Conservation (phyloP, 352 stramenopile genomes). For the Phytophthora hybrid region DNA sequence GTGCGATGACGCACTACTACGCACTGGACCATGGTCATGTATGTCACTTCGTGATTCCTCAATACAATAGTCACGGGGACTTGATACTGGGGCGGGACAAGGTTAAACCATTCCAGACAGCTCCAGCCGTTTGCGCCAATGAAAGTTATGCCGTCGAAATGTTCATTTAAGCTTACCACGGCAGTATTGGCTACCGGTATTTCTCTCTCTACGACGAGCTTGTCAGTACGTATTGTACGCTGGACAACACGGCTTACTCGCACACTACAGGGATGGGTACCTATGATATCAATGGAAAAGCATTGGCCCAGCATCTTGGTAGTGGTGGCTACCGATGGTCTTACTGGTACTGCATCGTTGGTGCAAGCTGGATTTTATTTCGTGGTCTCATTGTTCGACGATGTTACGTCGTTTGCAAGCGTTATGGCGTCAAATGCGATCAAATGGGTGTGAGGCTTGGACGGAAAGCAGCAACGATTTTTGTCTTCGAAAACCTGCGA, state of each 20-base stretch:
- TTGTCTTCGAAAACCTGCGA: constrained; percentile 11
- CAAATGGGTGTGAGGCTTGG: background rate
- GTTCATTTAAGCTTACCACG: constrained; percentile 15
- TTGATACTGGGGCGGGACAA: background rate
- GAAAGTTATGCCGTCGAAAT: constrained; percentile 9
- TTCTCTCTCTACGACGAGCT: constrained; percentile 19
- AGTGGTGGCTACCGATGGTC: constrained; percentile 12
- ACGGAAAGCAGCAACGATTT: constrained; percentile 7
- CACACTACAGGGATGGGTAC: constrained; percentile 10
- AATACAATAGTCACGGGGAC: constrained; percentile 15
- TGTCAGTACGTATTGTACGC: constrained; percentile 2
- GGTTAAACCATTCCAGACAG: background rate
- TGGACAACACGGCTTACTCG: constrained; percentile 11
- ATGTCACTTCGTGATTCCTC: constrained; percentile 13
- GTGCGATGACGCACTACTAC: constrained; percentile 7
- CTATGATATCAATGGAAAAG: constrained; percentile 14
- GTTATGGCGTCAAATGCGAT: constrained; percentile 12
- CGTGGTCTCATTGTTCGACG: constrained; percentile 11
- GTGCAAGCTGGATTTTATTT: constrained; percentile 12
- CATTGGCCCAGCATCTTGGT: constrained; percentile 3
- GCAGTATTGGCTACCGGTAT: constrained; percentile 23
- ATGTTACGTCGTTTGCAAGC: constrained; percentile 11
- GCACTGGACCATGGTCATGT: background rate
- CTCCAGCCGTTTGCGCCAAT: background rate
- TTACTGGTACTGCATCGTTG: constrained; percentile 10